These are phyloP conservation scores for Euphorbia pulcherrima DNA, from an alignment of 345 rosid species.

Conservation along the genomic window DNA sequence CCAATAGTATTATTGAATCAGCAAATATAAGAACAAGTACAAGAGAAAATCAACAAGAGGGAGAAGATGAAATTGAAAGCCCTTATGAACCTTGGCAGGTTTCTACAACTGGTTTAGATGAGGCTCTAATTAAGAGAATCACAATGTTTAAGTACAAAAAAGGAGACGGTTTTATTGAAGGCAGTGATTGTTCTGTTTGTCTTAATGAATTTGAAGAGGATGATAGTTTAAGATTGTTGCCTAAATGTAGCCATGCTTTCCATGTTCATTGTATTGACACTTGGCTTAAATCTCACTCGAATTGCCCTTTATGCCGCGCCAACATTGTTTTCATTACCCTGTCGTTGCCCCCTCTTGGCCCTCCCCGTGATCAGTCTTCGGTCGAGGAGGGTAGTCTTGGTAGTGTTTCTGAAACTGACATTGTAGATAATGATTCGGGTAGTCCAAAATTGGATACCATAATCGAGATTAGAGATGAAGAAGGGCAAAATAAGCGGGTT, in stretches of 20 bases:
- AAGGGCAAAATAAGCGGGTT: slow-evolving; percentile 10
- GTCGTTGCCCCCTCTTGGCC: slow-evolving; percentile 20
- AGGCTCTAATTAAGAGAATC: slow-evolving; percentile 68
- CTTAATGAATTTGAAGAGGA: slow-evolving; percentile 76
- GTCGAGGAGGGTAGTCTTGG: not conserved
- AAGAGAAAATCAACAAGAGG: slow-evolving; percentile 17
- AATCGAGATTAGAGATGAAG: slow-evolving; percentile 39
- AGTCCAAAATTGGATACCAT: slow-evolving; percentile 25
- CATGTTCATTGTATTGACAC: slow-evolving; percentile 83
- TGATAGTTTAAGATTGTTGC: slow-evolving; percentile 73
- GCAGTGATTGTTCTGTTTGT: slow-evolving; percentile 82
- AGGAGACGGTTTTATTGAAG: slow-evolving; percentile 47
- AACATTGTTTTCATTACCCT: slow-evolving; percentile 37
- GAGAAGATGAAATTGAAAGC: slow-evolving; percentile 26
- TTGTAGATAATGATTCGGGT: not conserved
- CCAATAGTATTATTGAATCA: slow-evolving; percentile 12
- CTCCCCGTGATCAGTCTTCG: not conserved
- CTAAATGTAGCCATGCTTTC: slow-evolving; percentile 78
- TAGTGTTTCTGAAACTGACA: slow-evolving; percentile 19
- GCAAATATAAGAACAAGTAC: slow-evolving; percentile 26
- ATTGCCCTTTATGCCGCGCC: slow-evolving; percentile 86
- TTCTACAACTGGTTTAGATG: slow-evolving; percentile 55
- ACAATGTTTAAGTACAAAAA: slow-evolving; percentile 56
- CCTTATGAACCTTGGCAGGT: slow-evolving; percentile 60
- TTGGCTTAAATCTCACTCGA: slow-evolving; percentile 83